Evolutionary conservation across 164 flowering plant genomes (phyloP).

Genomic region (Stephania cephalantha): DNA sequence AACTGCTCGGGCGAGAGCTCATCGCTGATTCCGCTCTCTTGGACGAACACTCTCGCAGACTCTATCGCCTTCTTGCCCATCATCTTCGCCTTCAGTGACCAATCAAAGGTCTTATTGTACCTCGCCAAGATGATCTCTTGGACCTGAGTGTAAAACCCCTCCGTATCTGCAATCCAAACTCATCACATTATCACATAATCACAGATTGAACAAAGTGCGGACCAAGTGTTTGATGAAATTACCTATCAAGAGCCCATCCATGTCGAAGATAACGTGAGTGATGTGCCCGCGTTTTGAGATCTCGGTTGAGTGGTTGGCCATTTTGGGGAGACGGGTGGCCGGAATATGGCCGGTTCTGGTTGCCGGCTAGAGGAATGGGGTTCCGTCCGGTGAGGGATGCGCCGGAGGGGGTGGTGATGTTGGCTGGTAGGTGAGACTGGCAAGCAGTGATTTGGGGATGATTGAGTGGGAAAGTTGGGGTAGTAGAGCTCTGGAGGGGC

Average conservation of each 20-base stretch:
- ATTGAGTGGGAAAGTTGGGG: too few relatives aligned
- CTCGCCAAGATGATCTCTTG: constrained; percentile 80
- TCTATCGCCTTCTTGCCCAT: constrained; percentile 96
- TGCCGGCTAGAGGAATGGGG: not conserved
- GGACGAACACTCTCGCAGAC: constrained; percentile 77
- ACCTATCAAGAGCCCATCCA: constrained; percentile 96
- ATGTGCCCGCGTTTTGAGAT: constrained; percentile 26
- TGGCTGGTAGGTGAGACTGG: not conserved
- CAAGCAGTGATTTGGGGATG: too few relatives aligned
- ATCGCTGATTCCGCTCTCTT: constrained; percentile 78
- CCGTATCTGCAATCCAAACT: constrained; percentile 56
- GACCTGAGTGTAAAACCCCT: constrained; percentile 81
- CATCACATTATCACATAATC: constrained; percentile 1
- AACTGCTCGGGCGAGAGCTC: constrained; percentile 69
- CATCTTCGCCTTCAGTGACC: constrained; percentile 93
- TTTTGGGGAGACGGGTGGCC: constrained; percentile 12
- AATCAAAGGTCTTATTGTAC: constrained; percentile 73
- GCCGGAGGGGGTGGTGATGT: not conserved
- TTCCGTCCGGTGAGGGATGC: not conserved
- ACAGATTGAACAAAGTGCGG: not conserved
- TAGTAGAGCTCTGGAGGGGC: too few relatives aligned
- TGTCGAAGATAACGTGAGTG: constrained; percentile 82
- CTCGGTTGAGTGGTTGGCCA: constrained; percentile 26
- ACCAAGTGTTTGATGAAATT: constrained; percentile 11
- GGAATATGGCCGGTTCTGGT: not conserved